phyloP scores from a whole-genome alignment of 2,329 filamentous ascomycete genomes.

The Waltergamsia citrina region DNA sequence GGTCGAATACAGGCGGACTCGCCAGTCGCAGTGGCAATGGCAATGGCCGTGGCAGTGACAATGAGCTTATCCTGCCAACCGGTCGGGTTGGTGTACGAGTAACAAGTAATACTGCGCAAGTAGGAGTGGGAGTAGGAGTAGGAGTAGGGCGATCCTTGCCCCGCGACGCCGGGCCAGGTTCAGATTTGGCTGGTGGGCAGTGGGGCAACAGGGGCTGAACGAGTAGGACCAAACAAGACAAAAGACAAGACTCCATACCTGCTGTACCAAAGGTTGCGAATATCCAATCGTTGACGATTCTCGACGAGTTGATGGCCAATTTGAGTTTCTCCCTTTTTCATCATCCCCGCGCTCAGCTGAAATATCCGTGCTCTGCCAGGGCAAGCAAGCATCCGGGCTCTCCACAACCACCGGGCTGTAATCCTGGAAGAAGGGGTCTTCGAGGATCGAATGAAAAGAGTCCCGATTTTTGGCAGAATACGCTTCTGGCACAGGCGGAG shows the following conservation, averaged over 20 bases:
- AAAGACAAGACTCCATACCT: too few relatives aligned
- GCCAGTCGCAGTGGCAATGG: too few relatives aligned
- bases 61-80: too few relatives aligned
- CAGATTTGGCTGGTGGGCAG: too few relatives aligned
- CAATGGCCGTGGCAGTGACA: too few relatives aligned
- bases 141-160: too few relatives aligned
- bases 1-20: too few relatives aligned
- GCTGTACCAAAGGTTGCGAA: conserved; percentile 25
- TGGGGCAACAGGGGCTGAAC: too few relatives aligned
- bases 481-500: background rate
- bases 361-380: background rate
- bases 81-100: too few relatives aligned
- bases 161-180: conserved; percentile 1
- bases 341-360: conserved; percentile 1
- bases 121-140: too few relatives aligned
- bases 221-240: too few relatives aligned
- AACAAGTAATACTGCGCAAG: too few relatives aligned
- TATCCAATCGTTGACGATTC: conserved; percentile 35
- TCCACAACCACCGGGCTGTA: conserved; percentile 3
- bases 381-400: conserved; percentile 10
- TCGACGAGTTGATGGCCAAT: conserved; percentile 36
- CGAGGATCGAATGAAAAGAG: conserved; percentile 42
- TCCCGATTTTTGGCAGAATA: conserved; percentile 24
- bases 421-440: conserved; percentile 43
- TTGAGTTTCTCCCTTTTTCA: conserved; percentile 20